Evolutionary conservation across 495 filamentous ascomycete genomes (phyloP), one percentile per base, ranked within the genome.

Genomic region (Hypoxylon intermedium): DNA sequence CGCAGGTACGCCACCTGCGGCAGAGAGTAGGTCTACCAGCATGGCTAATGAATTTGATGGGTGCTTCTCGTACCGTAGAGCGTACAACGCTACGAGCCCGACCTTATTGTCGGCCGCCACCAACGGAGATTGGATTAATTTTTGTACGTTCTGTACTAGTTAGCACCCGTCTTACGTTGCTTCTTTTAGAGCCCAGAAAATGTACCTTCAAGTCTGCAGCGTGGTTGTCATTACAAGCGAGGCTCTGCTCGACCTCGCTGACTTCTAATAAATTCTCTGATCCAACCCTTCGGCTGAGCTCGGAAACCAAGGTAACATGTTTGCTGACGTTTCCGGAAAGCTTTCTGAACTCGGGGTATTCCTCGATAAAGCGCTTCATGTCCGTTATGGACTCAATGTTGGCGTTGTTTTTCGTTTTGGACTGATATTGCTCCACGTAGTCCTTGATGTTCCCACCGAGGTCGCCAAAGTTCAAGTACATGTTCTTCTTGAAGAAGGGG

Each of bases 401-500:
- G 72, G 89, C 89, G 65, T 86, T 96, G 60, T 84, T 94, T 68
- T 96, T 89, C 9, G 92, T 96, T 72, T 96, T 97, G 21, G 87
- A 90, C 65, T 97, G 94, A 70, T 97, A 98, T 60, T 97, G 94
- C 71, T 95, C 91, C 55, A 98, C 94, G 72, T 98, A 98, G 57
- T 97, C 93, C 71, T 98, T 98, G 72, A 97, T 97, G 69, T 96
- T 98, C 48, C 94, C 90, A 16, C 94, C 94, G 15, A 98, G 83
- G 61, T 98, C 94, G 36, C 94, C 94, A 72, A 98, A 98, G 67
- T 98, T 98, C 65, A 96, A 86, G 67, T 92, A 98, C 95, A 98
- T 98, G 72, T 98, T 98, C 77, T 96, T 97, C 76, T 97, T 97
- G 77, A 98, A 98, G 77, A 98, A 98, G 0, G 94, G 95, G 68